Evolutionary conservation across 345 rosid species (phyloP).

Genomic region (Euphorbia peplus): DNA sequence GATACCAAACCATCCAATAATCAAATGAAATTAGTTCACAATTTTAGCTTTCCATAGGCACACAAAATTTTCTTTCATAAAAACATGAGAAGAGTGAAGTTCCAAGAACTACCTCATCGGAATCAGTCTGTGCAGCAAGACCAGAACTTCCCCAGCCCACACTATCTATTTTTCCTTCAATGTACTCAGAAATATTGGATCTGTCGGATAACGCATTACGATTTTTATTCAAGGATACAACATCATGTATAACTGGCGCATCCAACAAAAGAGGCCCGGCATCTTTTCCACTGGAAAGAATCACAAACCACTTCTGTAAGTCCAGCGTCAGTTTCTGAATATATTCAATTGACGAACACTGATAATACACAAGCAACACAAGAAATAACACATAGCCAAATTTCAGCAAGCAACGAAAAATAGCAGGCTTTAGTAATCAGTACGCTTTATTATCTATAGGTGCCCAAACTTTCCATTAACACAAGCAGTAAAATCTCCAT

Average conservation of each 20-base stretch:
- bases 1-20: neutral
- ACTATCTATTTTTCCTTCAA: conserved; percentile 19
- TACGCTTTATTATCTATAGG: neutral
- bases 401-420: neutral
- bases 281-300: conserved; percentile 66
- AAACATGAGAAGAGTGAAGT: neutral
- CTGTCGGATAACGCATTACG: conserved; percentile 29
- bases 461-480: no score
- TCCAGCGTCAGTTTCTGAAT: neutral
- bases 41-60: neutral
- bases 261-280: conserved; percentile 54
- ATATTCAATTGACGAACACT: neutral
- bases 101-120: conserved; percentile 53
- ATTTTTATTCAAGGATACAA: conserved; percentile 27
- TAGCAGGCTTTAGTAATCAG: neutral
- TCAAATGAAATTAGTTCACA: neutral
- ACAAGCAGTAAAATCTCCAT: neutral
- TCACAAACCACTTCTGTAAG: neutral
- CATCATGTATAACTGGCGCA: conserved; percentile 31
- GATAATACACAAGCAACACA: neutral
- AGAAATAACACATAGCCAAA: neutral
- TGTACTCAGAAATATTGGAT: conserved; percentile 24
- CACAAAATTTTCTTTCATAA: neutral
- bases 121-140: conserved; percentile 45
- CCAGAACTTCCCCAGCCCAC: conserved; percentile 30